A percentile compares a stretch with the other conserved stretches of the same genome.
Evolutionary conservation across 805 yeast species (phyloP).

Genomic region (Wickerhamomyces canadensis): DNA sequence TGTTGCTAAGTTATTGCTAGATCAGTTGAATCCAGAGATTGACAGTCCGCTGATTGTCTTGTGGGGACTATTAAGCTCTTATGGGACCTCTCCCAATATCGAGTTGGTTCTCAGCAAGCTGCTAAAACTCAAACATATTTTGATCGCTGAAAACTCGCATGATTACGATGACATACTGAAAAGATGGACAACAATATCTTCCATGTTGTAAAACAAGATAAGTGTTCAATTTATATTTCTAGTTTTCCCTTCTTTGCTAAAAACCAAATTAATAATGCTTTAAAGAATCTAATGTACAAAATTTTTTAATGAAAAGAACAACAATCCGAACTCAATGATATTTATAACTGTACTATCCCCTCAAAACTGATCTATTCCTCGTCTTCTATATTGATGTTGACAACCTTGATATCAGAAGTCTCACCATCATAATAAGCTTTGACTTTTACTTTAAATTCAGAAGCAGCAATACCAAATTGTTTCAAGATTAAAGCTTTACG

Average conservation of each 20-base stretch:
- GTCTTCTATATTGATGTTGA: conserved; percentile 29
- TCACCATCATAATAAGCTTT: conserved; percentile 77
- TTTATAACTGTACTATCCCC: too few relatives aligned
- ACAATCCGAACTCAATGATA: neutral
- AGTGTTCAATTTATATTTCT: too few relatives aligned
- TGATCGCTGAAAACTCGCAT: neutral
- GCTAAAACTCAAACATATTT: neutral
- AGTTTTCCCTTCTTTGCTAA: neutral
- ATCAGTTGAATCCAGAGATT: neutral
- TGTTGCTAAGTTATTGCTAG: conserved; percentile 1
- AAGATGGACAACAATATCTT: conserved; percentile 1
- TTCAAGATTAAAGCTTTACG: conserved; percentile 88
- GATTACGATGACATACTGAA: neutral
- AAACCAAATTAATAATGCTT: too few relatives aligned
- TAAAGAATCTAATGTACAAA: conserved; percentile 11
- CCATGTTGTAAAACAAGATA: too few relatives aligned
- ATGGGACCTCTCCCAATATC: neutral
- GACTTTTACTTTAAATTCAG: conserved; percentile 80
- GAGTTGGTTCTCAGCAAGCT: conserved; percentile 7
- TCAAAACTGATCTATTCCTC: conserved; percentile 14
- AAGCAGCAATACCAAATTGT: conserved; percentile 92
- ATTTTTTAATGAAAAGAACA: neutral
- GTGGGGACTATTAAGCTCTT: neutral
- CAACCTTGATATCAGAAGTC: conserved; percentile 26
- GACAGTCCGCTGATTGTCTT: neutral